Percentiles rank a stretch among this genome's conserved stretches.
phyloP scores from a whole-genome alignment of 2,329 filamentous ascomycete species.

The Talaromyces marneffei region DNA sequence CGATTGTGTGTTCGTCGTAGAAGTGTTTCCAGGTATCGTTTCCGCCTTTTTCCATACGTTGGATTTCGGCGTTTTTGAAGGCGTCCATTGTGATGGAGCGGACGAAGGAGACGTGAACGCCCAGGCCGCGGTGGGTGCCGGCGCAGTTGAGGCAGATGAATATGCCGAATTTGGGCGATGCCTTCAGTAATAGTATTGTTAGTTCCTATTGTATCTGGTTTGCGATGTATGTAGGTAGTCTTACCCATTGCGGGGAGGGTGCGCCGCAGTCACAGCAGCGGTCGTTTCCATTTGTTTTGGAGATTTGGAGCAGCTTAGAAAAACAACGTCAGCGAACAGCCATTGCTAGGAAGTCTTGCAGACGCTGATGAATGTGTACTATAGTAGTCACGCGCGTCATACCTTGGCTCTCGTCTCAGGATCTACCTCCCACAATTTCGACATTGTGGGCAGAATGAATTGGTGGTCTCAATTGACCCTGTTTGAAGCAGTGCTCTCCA shows the following conservation, averaged over 20 bases:
- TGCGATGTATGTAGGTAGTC: background rate
- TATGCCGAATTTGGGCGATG: constrained; percentile 90
- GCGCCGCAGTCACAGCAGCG: constrained; percentile 92
- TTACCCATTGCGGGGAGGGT: constrained; percentile 93
- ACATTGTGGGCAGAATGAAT: constrained; percentile 25
- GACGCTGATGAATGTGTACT: background rate
- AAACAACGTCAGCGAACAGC: background rate
- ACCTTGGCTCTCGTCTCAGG: constrained; percentile 96
- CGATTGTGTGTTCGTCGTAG: constrained; percentile 68
- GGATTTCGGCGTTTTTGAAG: constrained; percentile 88
- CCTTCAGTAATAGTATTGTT: constrained; percentile 37
- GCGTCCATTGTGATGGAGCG: constrained; percentile 98
- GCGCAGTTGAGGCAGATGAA: constrained; percentile 98
- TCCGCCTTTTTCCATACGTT: constrained; percentile 86
- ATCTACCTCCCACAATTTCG: constrained; percentile 98
- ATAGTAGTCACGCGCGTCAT: constrained; percentile 17
- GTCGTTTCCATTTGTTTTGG: constrained; percentile 84
- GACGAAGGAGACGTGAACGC: constrained; percentile 97
- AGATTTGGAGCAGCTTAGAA: constrained; percentile 74
- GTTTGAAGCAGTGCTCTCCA: background rate
- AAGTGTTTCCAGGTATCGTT: constrained; percentile 84
- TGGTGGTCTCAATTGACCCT: background rate
- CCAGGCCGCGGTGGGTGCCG: constrained; percentile 86
- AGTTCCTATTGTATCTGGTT: background rate
- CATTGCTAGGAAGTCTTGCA: background rate